phyloP scores from a whole-genome alignment of 371 early-diverging fungal species.

The Sporodiniella umbellata region DNA sequence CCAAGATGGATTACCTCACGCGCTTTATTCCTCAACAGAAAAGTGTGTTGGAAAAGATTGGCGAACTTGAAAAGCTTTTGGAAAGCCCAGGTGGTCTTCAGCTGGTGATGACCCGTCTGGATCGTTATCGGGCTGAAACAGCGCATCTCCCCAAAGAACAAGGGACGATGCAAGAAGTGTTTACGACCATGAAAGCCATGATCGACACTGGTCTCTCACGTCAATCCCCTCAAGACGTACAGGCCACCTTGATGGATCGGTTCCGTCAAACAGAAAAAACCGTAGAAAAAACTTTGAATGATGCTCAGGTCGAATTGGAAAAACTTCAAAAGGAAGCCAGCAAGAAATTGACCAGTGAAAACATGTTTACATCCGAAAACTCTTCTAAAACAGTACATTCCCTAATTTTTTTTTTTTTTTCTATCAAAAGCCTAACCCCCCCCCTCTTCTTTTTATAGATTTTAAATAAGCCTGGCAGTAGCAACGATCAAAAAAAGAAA shows the following conservation, averaged over 20 bases:
- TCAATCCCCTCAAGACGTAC: slow-evolving; percentile 21
- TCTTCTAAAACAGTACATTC: slow-evolving; percentile 67
- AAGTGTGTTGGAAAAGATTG: slow-evolving; percentile 45
- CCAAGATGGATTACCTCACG: slow-evolving; percentile 65
- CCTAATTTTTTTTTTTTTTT: background rate
- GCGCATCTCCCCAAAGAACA: background rate
- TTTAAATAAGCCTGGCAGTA: slow-evolving; percentile 5
- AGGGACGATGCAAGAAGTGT: slow-evolving; percentile 14
- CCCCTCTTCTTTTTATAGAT: background rate
- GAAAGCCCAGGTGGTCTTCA: slow-evolving; percentile 19
- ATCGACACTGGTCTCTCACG: slow-evolving; percentile 23
- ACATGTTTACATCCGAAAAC: slow-evolving; percentile 65
- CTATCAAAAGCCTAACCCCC: no score
- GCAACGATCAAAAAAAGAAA: no score
- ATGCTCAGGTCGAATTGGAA: slow-evolving; percentile 47
- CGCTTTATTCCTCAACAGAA: slow-evolving; percentile 58
- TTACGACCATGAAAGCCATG: slow-evolving; percentile 19
- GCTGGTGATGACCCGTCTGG: slow-evolving; percentile 3
- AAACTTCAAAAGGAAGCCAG: slow-evolving; percentile 62
- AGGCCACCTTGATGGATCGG: slow-evolving; percentile 19
- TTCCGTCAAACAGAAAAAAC: slow-evolving; percentile 12
- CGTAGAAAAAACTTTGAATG: slow-evolving; percentile 28
- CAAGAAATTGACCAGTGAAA: slow-evolving; percentile 77
- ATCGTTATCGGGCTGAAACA: slow-evolving; percentile 6
- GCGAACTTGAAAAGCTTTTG: slow-evolving; percentile 20